These are phyloP conservation scores for Paradendryphiella salina DNA, from an alignment of 2,329 filamentous ascomycete genomes.

Conservation along the genomic window DNA sequence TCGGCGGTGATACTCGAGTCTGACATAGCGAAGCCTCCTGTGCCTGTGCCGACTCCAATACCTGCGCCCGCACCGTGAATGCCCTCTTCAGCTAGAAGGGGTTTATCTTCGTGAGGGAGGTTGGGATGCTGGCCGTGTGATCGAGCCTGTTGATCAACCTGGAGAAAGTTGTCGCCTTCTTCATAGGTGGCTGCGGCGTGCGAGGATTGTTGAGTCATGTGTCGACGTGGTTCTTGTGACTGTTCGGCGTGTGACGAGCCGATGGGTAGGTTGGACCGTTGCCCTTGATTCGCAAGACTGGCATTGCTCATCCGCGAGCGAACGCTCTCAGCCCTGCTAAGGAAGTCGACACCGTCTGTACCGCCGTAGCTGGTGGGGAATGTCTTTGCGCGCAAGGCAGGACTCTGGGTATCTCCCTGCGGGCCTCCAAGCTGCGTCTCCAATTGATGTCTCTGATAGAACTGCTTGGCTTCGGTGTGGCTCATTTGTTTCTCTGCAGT, in stretches of 20 bases:
- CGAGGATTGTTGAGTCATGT: slow-evolving; percentile 20
- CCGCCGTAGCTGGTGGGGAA: slow-evolving; percentile 48
- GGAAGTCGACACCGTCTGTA: slow-evolving; percentile 41
- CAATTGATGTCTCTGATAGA: slow-evolving; percentile 86
- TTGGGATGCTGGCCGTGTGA: slow-evolving; percentile 56
- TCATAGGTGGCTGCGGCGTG: slow-evolving; percentile 16
- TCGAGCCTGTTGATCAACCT: slow-evolving; percentile 54
- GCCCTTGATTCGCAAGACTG: slow-evolving; percentile 36
- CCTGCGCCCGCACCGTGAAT: slow-evolving; percentile 62
- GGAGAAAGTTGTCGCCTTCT: slow-evolving; percentile 43
- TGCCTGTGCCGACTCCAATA: slow-evolving; percentile 63
- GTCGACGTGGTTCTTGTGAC: slow-evolving; percentile 32
- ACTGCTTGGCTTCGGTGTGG: slow-evolving; percentile 90
- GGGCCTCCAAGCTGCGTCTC: slow-evolving; percentile 55
- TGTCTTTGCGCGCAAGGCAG: slow-evolving; percentile 51
- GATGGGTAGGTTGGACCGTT: slow-evolving; percentile 30
- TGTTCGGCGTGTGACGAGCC: slow-evolving; percentile 39
- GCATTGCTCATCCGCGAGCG: slow-evolving; percentile 48
- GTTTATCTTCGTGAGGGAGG: slow-evolving; percentile 60
- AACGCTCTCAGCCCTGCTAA: slow-evolving; percentile 49
- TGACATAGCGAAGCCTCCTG: slow-evolving; percentile 67
- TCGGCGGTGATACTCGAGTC: slow-evolving; percentile 83
- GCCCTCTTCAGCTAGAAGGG: slow-evolving; percentile 58
- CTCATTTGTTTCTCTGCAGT: slow-evolving; percentile 92
- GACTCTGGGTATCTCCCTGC: slow-evolving; percentile 47